Evolutionary conservation across 495 filamentous ascomycete species (phyloP).

Genomic region (Oidiodendron maius): DNA sequence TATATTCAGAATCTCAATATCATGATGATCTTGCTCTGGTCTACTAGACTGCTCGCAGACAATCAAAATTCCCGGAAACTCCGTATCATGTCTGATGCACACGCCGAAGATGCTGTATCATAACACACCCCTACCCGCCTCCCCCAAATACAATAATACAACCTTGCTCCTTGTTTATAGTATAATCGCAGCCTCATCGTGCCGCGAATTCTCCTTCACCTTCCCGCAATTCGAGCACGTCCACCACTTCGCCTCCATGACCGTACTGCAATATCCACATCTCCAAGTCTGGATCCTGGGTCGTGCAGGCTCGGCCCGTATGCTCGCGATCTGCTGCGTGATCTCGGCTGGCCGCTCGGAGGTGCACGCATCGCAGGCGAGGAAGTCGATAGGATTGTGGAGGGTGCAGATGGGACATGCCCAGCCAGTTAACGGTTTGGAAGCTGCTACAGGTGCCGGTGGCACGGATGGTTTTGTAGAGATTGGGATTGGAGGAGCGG

Average conservation of each 20-base stretch:
- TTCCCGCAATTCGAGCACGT: constrained; percentile 64
- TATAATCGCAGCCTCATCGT: not conserved
- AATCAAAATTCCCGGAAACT: no score
- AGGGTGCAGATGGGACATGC: constrained; percentile 75
- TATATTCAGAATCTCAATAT: no score
- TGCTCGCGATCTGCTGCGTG: constrained; percentile 22
- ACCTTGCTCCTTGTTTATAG: no score
- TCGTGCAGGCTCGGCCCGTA: not conserved
- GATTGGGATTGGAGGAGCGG: not conserved
- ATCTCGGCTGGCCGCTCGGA: constrained; percentile 48
- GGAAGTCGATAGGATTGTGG: constrained; percentile 63
- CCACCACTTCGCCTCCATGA: constrained; percentile 72
- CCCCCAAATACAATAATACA: not conserved
- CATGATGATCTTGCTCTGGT: no score
- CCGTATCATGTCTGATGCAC: no score
- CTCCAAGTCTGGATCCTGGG: constrained; percentile 50
- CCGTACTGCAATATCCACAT: constrained; percentile 58
- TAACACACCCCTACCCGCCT: not conserved
- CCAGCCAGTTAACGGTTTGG: constrained; percentile 46
- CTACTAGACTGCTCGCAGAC: no score
- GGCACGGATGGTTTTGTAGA: not conserved
- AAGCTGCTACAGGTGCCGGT: not conserved
- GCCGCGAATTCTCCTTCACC: constrained; percentile 53
- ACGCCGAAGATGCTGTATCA: no score
- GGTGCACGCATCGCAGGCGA: constrained; percentile 76